Evolutionary conservation across 768 basidiomycete species (phyloP), one percentile per base, ranked within the genome.

Genomic region (Trametes cubensis): DNA sequence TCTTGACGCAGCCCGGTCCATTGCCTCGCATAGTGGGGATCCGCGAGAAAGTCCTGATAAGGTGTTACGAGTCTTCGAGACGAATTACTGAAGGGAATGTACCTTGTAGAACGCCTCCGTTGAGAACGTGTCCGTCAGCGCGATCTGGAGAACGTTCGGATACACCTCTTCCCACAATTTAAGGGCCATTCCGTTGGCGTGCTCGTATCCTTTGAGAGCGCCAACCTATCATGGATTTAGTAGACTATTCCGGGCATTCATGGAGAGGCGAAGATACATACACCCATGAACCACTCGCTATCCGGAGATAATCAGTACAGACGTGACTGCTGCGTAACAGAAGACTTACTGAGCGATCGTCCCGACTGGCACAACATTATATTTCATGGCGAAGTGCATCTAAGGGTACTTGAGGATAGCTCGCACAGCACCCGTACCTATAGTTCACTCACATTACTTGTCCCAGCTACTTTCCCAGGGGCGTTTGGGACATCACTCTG

Each of bases 61-160:
- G 6, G 21, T 13, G 6, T 28, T 25, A 39, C n/a, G 13, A 15
- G 42, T 2, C 14, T 21, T n/a, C n/a, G 38, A 17, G 8, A 20
- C 28, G 20, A 34, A 7, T 26, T 8, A 11, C 1, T 0, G 17
- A 47, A 28, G 51, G 20, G 47, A 15, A 14, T 7, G 45, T 68
- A 84, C 94, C 76, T 85, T 81, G 79, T 94, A 95, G 77, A 98
- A 98, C 0, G 84, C 86, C 34, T 83, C 76, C 1, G 91, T 92
- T 6, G 95, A 91, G 75, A 97, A 98, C 0, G 97, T 99, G 75
- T 99, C 97, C 15, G 97, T 97, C 38, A 98, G 78, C 20, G 95
- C 94, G 60, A 93, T 83, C 56, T 89, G 82, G 28, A 85, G 76
- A 21, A 69, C 62, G 70, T 84, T 73, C 5, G 77, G 75, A 67